Evolutionary conservation across 768 basidiomycete species (phyloP).

Genomic region (Phallus indusiatus): DNA sequence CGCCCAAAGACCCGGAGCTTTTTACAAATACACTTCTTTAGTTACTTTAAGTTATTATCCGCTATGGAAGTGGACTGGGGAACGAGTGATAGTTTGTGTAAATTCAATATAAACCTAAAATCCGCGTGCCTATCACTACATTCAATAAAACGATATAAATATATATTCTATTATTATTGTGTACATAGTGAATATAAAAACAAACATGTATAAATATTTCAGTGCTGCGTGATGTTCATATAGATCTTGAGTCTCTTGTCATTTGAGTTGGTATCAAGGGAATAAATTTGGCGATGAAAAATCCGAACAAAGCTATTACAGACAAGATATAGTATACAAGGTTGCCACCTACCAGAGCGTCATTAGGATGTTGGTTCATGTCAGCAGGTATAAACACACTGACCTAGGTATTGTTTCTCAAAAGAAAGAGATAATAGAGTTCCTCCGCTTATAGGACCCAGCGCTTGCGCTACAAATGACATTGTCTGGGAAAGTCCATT

Average conservation of each 20-base stretch:
- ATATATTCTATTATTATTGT: too few species aligned
- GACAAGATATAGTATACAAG: constrained; percentile 4
- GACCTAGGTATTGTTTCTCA: constrained; percentile 34
- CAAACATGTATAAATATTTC: too few species aligned
- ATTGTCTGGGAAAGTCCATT: constrained; percentile 51
- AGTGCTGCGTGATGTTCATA: too few species aligned
- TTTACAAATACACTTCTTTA: not conserved
- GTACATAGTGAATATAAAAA: too few species aligned
- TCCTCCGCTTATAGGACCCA: constrained; percentile 44
- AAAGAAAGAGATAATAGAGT: constrained; percentile 57
- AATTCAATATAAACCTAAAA: too few species aligned
- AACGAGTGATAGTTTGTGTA: not conserved
- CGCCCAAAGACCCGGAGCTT: too few species aligned
- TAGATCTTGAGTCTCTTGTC: too few species aligned
- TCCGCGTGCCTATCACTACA: too few species aligned
- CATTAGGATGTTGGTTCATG: not conserved
- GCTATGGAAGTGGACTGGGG: not conserved
- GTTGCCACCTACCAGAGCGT: not conserved
- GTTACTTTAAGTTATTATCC: not conserved
- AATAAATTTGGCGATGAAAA: not conserved
- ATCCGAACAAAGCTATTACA: not conserved
- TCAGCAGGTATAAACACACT: constrained; percentile 30
- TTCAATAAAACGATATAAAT: too few species aligned
- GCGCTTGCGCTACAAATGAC: constrained; percentile 35
- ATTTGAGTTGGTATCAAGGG: constrained; percentile 17